phyloP scores from a whole-genome alignment of 345 rosid genomes.

The Abelmoschus esculentus region DNA sequence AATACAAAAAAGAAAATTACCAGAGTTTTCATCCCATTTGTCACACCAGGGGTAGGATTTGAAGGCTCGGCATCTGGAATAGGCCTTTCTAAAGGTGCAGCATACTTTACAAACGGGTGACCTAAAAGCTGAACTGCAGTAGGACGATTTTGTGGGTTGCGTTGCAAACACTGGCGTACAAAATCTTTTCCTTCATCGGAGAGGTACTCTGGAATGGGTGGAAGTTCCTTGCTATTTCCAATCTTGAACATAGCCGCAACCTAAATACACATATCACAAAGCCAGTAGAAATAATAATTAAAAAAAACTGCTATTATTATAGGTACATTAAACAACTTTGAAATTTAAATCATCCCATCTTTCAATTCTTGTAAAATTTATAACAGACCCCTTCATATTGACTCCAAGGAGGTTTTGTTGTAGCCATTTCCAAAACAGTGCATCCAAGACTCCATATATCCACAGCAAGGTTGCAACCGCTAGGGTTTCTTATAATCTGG shows the following conservation, averaged over 20 bases:
- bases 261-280: constrained; percentile 19
- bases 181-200: constrained; percentile 67
- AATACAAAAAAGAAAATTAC: constrained; percentile 25
- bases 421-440: constrained; percentile 82
- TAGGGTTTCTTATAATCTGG: constrained; percentile 61
- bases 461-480: constrained; percentile 64
- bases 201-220: constrained; percentile 57
- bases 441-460: constrained; percentile 91
- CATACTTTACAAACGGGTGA: constrained; percentile 52
- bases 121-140: constrained; percentile 50
- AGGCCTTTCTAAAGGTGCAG: constrained; percentile 49
- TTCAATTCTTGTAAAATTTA: background rate
- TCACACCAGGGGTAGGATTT: constrained; percentile 24
- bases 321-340: background rate
- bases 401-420: constrained; percentile 81
- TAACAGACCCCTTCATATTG: constrained; percentile 72
- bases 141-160: constrained; percentile 54
- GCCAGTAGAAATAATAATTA: background rate
- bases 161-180: constrained; percentile 54
- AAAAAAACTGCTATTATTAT: background rate
- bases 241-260: constrained; percentile 74
- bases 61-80: constrained; percentile 27
- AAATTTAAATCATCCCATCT: constrained; percentile 1
- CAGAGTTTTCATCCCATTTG: constrained; percentile 30
- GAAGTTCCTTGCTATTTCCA: constrained; percentile 74